These are phyloP conservation scores for Physaria fendleri DNA, from an alignment of 345 rosid genomes.

Conservation along the genomic window DNA sequence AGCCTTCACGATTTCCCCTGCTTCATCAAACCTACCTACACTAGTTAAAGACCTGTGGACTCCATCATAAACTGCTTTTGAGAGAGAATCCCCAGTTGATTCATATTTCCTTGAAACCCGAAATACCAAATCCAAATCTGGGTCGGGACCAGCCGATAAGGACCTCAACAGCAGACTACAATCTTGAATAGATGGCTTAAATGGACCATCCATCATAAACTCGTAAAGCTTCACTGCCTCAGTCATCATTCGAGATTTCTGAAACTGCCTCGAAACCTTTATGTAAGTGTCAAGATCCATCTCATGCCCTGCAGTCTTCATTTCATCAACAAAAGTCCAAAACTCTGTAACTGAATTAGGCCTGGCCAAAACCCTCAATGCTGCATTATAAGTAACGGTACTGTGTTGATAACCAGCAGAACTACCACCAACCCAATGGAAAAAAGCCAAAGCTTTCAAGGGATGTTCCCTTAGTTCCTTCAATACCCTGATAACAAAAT, in stretches of 20 bases:
- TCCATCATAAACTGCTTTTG: slow-evolving; percentile 72
- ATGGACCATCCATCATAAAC: slow-evolving; percentile 84
- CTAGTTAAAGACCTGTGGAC: slow-evolving; percentile 66
- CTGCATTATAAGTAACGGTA: slow-evolving; percentile 53
- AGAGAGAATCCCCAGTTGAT: slow-evolving; percentile 44
- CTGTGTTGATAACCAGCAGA: slow-evolving; percentile 36
- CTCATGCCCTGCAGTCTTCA: slow-evolving; percentile 52
- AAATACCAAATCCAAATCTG: slow-evolving; percentile 55
- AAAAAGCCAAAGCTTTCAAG: slow-evolving; percentile 44
- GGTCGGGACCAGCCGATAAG: slow-evolving; percentile 40
- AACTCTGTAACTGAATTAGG: slow-evolving; percentile 53
- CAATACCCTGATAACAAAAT: slow-evolving; percentile 59
- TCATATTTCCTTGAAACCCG: slow-evolving; percentile 57
- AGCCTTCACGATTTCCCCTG: slow-evolving; percentile 45
- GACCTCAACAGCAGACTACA: slow-evolving; percentile 55
- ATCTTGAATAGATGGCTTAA: slow-evolving; percentile 63
- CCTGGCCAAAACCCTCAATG: slow-evolving; percentile 56
- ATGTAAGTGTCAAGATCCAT: slow-evolving; percentile 69
- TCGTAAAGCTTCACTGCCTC: slow-evolving; percentile 80
- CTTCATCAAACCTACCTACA: slow-evolving; percentile 60
- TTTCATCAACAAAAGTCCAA: slow-evolving; percentile 61
- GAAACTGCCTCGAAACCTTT: slow-evolving; percentile 72
- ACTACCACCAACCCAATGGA: slow-evolving; percentile 42
- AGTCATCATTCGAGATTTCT: slow-evolving; percentile 54
- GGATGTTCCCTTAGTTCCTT: slow-evolving; percentile 58